phyloP scores from a whole-genome alignment of 768 basidiomycete genomes.

The Naganishia vishniacii region DNA sequence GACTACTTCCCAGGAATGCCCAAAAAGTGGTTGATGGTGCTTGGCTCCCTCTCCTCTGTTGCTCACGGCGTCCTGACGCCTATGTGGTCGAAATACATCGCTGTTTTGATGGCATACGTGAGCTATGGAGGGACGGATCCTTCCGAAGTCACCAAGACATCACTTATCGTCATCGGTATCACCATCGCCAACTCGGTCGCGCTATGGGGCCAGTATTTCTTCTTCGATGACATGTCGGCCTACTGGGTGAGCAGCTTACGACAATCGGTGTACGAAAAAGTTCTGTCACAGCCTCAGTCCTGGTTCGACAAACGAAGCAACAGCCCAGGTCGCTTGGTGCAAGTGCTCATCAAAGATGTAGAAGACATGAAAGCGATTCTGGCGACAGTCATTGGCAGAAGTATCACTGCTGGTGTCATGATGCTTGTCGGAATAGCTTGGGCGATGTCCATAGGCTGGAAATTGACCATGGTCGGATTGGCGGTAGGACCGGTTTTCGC shows the following conservation, averaged over 20 bases:
- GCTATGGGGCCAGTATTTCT: conserved; percentile 67
- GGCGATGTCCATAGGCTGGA: conserved; percentile 84
- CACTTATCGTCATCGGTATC: conserved; percentile 56
- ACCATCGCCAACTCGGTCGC: conserved; percentile 72
- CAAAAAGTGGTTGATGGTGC: conserved; percentile 61
- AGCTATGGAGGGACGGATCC: conserved; percentile 44
- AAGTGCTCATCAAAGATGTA: conserved; percentile 76
- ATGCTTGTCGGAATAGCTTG: conserved; percentile 75
- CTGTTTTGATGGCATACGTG: conserved; percentile 60
- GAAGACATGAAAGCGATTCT: conserved; percentile 80
- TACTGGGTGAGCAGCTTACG: conserved; percentile 70
- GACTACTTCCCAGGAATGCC: conserved; percentile 66
- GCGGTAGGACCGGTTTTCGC: conserved; percentile 81
- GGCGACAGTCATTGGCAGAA: conserved; percentile 65
- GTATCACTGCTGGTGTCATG: conserved; percentile 71
- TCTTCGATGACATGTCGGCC: conserved; percentile 70
- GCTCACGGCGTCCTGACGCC: conserved; percentile 80
- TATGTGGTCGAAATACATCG: conserved; percentile 83
- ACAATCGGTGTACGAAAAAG: conserved; percentile 54
- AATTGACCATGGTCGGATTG: conserved; percentile 82
- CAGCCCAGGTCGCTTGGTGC: conserved; percentile 60
- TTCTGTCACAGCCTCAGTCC: conserved; percentile 73
- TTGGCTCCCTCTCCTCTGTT: conserved; percentile 67
- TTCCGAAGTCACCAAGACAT: conserved; percentile 32
- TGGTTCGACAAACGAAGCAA: conserved; percentile 76